Evolutionary conservation across 257 asterid genomes (phyloP).

Genomic region (Fraxinus quadrangulata): DNA sequence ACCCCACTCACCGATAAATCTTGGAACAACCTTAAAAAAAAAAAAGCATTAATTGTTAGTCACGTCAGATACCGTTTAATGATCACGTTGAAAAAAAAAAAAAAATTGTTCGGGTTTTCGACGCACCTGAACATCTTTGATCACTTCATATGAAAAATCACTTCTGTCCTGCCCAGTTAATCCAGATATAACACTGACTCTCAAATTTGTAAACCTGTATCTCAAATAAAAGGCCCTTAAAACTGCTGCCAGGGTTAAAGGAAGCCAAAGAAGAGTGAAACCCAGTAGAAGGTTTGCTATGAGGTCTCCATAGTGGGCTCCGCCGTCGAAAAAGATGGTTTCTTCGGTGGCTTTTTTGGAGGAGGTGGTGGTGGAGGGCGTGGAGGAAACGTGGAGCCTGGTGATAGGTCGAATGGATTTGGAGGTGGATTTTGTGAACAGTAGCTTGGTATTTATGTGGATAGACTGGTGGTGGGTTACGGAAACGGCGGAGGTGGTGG

Average conservation of each 20-base stretch:
- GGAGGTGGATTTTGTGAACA: conserved; percentile 30
- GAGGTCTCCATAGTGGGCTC: conserved; percentile 98
- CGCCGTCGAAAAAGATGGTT: conserved; percentile 85
- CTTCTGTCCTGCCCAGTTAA: conserved; percentile 87
- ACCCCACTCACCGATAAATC: conserved; percentile 97
- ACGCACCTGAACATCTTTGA: conserved; percentile 67
- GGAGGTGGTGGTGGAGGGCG: conserved; percentile 42
- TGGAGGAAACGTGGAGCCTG: conserved; percentile 74
- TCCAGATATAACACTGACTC: conserved; percentile 90
- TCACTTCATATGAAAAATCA: conserved; percentile 74
- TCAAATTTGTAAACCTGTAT: conserved; percentile 74
- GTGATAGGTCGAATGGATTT: not conserved
- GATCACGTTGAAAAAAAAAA: too few relatives aligned
- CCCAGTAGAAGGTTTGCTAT: conserved; percentile 84
- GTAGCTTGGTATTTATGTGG: conserved; percentile 24
- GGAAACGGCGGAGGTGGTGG: conserved; percentile 36
- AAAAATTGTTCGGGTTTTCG: not conserved
- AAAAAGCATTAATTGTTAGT: not conserved
- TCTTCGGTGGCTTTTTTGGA: conserved; percentile 50
- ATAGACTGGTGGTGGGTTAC: conserved; percentile 36
- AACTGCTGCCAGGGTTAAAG: conserved; percentile 80
- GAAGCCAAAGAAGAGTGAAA: conserved; percentile 92
- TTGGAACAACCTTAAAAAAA: conserved; percentile 59
- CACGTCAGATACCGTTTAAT: too few relatives aligned
- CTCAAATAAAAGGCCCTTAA: conserved; percentile 73